Conservation (phyloP, 805 yeast species). For the Yamadazyma endophytica region DNA sequence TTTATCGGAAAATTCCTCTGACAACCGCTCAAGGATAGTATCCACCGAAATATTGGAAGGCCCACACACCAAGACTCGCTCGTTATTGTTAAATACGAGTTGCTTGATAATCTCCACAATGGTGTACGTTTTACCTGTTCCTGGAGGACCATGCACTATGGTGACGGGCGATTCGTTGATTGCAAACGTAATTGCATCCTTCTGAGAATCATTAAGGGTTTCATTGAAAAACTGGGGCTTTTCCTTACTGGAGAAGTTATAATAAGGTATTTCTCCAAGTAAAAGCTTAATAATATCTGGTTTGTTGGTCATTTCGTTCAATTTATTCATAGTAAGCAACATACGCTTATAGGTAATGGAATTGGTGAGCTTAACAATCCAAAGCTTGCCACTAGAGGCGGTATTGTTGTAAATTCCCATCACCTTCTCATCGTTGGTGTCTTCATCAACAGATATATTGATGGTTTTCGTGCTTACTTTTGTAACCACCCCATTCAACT, state of each 20-base stretch:
- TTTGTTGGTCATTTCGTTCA: slow-evolving; percentile 44
- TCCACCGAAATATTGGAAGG: slow-evolving; percentile 93
- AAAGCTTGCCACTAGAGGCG: slow-evolving; percentile 42
- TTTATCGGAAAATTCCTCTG: slow-evolving; percentile 22
- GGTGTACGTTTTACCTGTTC: slow-evolving; percentile 82
- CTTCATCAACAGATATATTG: slow-evolving; percentile 59
- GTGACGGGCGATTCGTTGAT: slow-evolving; percentile 49
- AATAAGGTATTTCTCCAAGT: slow-evolving; percentile 40
- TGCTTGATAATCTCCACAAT: slow-evolving; percentile 78
- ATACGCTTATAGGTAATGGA: slow-evolving; percentile 73
- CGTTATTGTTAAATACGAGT: slow-evolving; percentile 40
- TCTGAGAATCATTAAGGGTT: slow-evolving; percentile 65
- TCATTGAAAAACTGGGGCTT: slow-evolving; percentile 32
- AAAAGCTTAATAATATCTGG: slow-evolving; percentile 37
- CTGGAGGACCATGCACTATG: slow-evolving; percentile 78
- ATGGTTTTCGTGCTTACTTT: slow-evolving; percentile 47
- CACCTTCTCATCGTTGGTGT: slow-evolving; percentile 46
- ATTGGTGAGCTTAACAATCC: slow-evolving; percentile 67
- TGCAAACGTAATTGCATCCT: slow-evolving; percentile 65
- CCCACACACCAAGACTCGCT: slow-evolving; percentile 79
- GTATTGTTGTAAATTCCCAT: slow-evolving; percentile 43
- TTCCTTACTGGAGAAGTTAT: slow-evolving; percentile 13
- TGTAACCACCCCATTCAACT: slow-evolving; percentile 63
- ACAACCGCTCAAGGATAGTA: slow-evolving; percentile 76
- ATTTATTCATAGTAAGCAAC: slow-evolving; percentile 69